Percentiles rank a stretch among this genome's conserved stretches.
Evolutionary conservation across 768 basidiomycete species (phyloP).

Genomic region (Suillus weaverae): DNA sequence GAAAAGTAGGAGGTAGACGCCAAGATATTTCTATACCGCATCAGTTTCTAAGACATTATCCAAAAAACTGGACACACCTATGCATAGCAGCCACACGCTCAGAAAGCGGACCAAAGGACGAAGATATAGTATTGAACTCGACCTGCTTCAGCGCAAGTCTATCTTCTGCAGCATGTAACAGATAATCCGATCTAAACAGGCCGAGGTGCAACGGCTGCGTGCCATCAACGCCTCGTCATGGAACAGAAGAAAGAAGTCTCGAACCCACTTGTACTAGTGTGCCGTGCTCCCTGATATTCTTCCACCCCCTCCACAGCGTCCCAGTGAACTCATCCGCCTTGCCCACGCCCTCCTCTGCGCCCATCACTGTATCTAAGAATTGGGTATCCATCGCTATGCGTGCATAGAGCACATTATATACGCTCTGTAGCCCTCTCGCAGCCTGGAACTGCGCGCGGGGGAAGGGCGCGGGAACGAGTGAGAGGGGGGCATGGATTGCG

Average conservation of each 20-base stretch:
- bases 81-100: constrained; percentile 71
- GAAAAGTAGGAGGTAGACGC: constrained; percentile 67
- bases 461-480: constrained; percentile 86
- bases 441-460: constrained; percentile 69
- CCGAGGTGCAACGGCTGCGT: constrained; percentile 80
- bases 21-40: constrained; percentile 57
- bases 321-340: constrained; percentile 87
- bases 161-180: constrained; percentile 61
- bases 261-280: constrained; percentile 48
- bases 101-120: constrained; percentile 84
- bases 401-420: constrained; percentile 86
- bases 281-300: constrained; percentile 64
- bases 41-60: not conserved
- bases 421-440: constrained; percentile 65
- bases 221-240: constrained; percentile 9
- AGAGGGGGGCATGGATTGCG: constrained; percentile 89
- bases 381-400: constrained; percentile 74
- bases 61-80: constrained; percentile 45
- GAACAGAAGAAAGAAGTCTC: not conserved
- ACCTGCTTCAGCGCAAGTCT: constrained; percentile 77
- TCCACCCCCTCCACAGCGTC: constrained; percentile 86
- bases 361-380: constrained; percentile 86
- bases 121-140: constrained; percentile 96
- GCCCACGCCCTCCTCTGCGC: constrained; percentile 71
- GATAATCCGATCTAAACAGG: constrained; percentile 92